Evolutionary conservation across 805 yeast species (phyloP).

Genomic region (Wickerhamiella hasegawae): DNA sequence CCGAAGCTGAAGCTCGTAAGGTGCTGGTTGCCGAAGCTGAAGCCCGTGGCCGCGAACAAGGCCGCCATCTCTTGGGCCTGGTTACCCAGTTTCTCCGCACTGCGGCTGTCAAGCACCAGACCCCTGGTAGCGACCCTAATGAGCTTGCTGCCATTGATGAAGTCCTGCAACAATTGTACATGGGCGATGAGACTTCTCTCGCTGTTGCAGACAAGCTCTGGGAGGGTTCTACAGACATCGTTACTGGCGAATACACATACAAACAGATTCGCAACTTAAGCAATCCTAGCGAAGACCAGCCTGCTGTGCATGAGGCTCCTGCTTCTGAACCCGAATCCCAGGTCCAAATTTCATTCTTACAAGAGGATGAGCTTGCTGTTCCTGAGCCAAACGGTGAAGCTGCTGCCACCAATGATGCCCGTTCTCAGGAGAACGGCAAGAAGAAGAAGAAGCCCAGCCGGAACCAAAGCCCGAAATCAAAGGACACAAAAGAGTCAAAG

Average conservation of each 20-base stretch:
- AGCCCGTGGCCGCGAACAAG: conserved; percentile 8
- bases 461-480: too few relatives aligned
- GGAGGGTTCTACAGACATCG: conserved; percentile 15
- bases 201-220: conserved; percentile 18
- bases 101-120: conserved; percentile 21
- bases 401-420: neutral
- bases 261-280: conserved; percentile 3
- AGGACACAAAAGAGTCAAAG: too few relatives aligned
- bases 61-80: conserved; percentile 12
- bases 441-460: too few relatives aligned
- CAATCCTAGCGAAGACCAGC: neutral
- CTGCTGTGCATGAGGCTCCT: neutral
- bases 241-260: conserved; percentile 10
- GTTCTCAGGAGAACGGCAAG: neutral
- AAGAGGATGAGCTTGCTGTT: too few relatives aligned
- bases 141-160: conserved; percentile 19
- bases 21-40: conserved; percentile 6
- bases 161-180: conserved; percentile 18
- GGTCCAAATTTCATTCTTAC: conserved; percentile 6
- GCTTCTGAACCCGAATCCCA: neutral
- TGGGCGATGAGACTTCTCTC: conserved; percentile 21
- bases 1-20: neutral
- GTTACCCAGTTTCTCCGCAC: conserved; percentile 19
- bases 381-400: too few relatives aligned
- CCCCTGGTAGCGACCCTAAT: conserved; percentile 6